Conservation (phyloP, 2,329 filamentous ascomycete species). For the Colletotrichum australisinense region DNA sequence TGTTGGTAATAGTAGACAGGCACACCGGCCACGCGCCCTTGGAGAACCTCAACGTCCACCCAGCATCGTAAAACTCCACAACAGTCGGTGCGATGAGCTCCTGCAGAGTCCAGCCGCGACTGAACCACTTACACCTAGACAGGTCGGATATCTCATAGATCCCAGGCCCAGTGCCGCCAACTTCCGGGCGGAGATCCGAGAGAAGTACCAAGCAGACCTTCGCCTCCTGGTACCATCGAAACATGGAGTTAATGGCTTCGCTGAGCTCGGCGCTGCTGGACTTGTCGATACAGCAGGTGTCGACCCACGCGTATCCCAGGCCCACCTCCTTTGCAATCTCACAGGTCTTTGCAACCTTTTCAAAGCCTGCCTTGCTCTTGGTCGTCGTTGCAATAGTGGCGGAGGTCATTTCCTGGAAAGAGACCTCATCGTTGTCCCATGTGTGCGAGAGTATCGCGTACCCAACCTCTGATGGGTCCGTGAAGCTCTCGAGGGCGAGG, state of each 20-base stretch:
- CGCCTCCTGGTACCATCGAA: constrained; percentile 38
- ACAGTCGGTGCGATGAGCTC: constrained; percentile 37
- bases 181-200: constrained; percentile 28
- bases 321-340: constrained; percentile 13
- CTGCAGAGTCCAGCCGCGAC: constrained; percentile 39
- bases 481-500: constrained; percentile 25
- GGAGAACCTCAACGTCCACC: constrained; percentile 32
- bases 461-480: constrained; percentile 33
- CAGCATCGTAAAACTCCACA: constrained; percentile 34
- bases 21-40: background rate
- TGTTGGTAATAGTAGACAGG: background rate
- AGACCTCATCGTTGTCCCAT: constrained; percentile 41
- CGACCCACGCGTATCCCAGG: constrained; percentile 39
- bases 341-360: constrained; percentile 28
- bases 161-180: background rate
- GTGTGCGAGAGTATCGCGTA: constrained; percentile 44
- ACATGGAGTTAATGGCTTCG: constrained; percentile 40
- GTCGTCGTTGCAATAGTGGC: background rate
- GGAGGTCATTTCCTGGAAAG: constrained; percentile 36
- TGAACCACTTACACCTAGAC: constrained; percentile 36
- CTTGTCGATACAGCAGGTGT: constrained; percentile 44
- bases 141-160: background rate
- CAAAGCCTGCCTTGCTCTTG: constrained; percentile 17
- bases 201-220: constrained; percentile 38
- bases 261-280: constrained; percentile 39